Conservation (phyloP, 2,329 filamentous ascomycete genomes). For the Lecanicillium sp. region DNA sequence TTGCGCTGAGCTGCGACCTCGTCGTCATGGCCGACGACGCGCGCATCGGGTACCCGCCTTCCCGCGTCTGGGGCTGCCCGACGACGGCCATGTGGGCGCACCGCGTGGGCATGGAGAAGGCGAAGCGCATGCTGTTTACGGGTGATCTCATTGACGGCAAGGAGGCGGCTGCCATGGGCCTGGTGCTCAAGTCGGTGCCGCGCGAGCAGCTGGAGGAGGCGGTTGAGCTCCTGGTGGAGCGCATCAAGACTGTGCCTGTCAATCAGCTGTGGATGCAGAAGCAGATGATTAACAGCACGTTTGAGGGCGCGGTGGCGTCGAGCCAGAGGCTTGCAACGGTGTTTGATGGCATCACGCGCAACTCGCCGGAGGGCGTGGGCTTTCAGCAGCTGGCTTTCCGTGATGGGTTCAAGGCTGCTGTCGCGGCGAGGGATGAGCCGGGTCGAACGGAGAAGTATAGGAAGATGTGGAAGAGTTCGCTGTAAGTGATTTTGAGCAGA, state of each 20-base stretch:
- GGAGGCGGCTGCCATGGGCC: slow-evolving; percentile 10
- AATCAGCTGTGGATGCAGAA: slow-evolving; percentile 12
- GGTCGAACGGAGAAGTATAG: slow-evolving; percentile 6
- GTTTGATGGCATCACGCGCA: slow-evolving; percentile 12
- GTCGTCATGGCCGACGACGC: slow-evolving; percentile 12
- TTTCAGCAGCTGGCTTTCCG: slow-evolving; percentile 7
- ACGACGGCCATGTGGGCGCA: slow-evolving; percentile 12
- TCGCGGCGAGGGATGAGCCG: slow-evolving; percentile 7
- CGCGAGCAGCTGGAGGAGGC: slow-evolving; percentile 8
- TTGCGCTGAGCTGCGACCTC: slow-evolving; percentile 11
- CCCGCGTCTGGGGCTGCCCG: slow-evolving; percentile 10
- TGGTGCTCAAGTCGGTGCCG: slow-evolving; percentile 11
- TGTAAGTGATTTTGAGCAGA: not conserved
- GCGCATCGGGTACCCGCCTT: slow-evolving; percentile 10
- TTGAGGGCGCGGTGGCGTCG: slow-evolving; percentile 7
- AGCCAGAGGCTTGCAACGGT: slow-evolving; percentile 10
- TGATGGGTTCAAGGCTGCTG: slow-evolving; percentile 9
- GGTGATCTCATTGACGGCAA: slow-evolving; percentile 10
- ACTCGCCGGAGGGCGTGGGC: slow-evolving; percentile 10
- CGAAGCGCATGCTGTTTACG: slow-evolving; percentile 10
- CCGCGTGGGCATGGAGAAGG: slow-evolving; percentile 9
- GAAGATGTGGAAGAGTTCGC: slow-evolving; percentile 7
- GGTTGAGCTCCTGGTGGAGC: slow-evolving; percentile 6
- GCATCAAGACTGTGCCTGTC: slow-evolving; percentile 10
- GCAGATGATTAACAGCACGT: slow-evolving; percentile 10